These are phyloP conservation scores for Vicia villosa DNA, from an alignment of 306 rosid genomes.

Conservation along the genomic window DNA sequence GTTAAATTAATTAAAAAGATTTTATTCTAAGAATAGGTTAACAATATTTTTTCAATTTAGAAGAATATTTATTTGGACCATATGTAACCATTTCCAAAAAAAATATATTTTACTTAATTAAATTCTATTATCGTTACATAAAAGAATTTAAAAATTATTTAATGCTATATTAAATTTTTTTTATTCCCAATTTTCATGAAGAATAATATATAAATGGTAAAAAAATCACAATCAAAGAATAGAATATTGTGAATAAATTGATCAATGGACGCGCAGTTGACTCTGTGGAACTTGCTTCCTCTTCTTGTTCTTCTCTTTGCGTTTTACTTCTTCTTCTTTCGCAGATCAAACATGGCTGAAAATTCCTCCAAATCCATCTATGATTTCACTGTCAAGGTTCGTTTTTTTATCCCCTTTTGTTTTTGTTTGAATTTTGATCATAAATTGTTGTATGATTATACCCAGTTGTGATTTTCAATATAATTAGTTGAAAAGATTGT, in stretches of 20 bases:
- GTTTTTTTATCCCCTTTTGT: background rate
- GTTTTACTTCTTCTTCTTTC: conserved; percentile 42
- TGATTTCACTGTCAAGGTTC: conserved; percentile 82
- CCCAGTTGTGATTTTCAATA: background rate
- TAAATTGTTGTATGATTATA: background rate
- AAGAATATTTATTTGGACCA: too few relatives aligned
- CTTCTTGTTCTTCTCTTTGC: conserved; percentile 46
- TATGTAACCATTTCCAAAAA: too few relatives aligned
- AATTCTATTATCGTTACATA: background rate
- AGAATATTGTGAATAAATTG: background rate
- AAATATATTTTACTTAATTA: too few relatives aligned
- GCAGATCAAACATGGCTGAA: conserved; percentile 49
- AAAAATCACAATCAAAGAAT: background rate
- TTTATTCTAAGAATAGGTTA: too few relatives aligned
- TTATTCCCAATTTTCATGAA: background rate
- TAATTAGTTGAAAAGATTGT: background rate
- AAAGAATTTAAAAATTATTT: background rate
- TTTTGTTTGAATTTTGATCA: background rate
- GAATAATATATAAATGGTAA: background rate
- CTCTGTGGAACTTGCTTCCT: conserved; percentile 47
- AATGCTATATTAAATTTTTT: background rate
- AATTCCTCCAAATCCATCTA: conserved; percentile 64
- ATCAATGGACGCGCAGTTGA: conserved; percentile 34
- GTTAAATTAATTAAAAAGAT: too few relatives aligned
- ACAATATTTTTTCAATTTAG: too few relatives aligned